Conservation (phyloP, 495 filamentous ascomycete species). For the Letharia columbiana region DNA sequence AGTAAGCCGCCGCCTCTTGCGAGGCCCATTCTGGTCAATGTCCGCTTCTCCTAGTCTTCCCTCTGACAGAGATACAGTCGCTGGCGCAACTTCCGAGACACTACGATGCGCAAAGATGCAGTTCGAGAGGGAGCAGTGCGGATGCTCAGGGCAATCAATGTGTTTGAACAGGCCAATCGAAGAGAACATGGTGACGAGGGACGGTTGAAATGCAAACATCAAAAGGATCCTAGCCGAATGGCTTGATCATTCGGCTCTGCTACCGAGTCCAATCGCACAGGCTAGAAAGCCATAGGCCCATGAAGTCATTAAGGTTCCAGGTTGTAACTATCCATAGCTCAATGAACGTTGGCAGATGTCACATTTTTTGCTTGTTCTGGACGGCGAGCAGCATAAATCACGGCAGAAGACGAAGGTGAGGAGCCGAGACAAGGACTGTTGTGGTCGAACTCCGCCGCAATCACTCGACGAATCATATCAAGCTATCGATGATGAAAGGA, state of each 20-base stretch:
- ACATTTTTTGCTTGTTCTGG: background rate
- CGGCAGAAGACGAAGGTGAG: background rate
- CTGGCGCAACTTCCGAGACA: background rate
- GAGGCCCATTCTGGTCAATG: constrained; percentile 9
- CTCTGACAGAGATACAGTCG: background rate
- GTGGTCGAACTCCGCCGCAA: background rate
- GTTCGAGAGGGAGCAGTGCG: constrained; percentile 44
- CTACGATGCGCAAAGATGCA: constrained; percentile 53
- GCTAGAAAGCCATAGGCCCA: background rate
- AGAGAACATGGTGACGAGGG: constrained; percentile 49
- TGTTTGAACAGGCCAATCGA: constrained; percentile 56
- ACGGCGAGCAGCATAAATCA: background rate
- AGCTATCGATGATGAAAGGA: background rate
- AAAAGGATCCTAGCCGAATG: background rate
- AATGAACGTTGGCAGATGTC: background rate
- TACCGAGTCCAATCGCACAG: background rate
- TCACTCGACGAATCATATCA: background rate
- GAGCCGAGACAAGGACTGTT: background rate
- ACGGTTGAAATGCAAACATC: constrained; percentile 13
- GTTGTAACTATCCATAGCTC: background rate
- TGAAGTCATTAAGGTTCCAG: background rate
- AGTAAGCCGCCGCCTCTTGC: constrained; percentile 14
- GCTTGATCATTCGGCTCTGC: background rate
- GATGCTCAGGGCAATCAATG: constrained; percentile 54
- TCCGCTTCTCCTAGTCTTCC: background rate